These are phyloP conservation scores for Prunus campanulata DNA, from an alignment of 306 rosid species.

Conservation along the genomic window DNA sequence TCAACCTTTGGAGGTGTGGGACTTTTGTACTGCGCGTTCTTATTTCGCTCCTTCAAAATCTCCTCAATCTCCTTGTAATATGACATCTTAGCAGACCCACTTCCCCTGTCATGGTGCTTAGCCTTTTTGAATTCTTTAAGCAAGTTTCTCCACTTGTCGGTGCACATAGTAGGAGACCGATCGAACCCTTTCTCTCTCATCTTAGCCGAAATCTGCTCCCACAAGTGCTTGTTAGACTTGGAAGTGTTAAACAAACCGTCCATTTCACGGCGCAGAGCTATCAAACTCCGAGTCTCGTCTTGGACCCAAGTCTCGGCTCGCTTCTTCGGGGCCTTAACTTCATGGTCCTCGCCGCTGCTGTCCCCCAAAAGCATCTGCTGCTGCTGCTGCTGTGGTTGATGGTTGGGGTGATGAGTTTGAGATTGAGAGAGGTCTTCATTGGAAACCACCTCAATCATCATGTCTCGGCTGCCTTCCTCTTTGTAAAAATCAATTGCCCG, in stretches of 20 bases:
- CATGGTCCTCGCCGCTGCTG: conserved; percentile 83
- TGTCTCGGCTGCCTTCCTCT: conserved; percentile 51
- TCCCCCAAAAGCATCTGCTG: conserved; percentile 68
- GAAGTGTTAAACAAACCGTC: conserved; percentile 81
- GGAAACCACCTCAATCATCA: conserved; percentile 74
- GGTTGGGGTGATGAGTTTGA: conserved; percentile 23
- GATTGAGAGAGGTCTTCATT: conserved; percentile 37
- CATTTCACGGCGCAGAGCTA: conserved; percentile 68
- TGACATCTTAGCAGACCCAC: conserved; percentile 83
- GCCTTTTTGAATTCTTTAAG: conserved; percentile 96
- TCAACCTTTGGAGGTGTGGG: conserved; percentile 74
- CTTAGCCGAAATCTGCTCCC: conserved; percentile 89
- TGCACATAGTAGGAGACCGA: conserved; percentile 93
- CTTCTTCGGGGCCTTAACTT: conserved; percentile 84
- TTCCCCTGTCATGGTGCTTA: conserved; percentile 66
- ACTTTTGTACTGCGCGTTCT: conserved; percentile 53
- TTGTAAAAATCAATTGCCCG: conserved; percentile 73
- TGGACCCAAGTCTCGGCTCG: conserved; percentile 97
- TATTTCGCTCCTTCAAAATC: conserved; percentile 68
- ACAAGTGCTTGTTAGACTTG: conserved; percentile 84
- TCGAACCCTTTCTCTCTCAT: conserved; percentile 93
- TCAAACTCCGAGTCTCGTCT: conserved; percentile 84
- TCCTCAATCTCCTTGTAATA: conserved; percentile 92
- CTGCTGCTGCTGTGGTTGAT: conserved; percentile 42
- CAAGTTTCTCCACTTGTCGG: conserved; percentile 95